Evolutionary conservation across 768 basidiomycete genomes (phyloP).

Genomic region (Suillus variegatus): DNA sequence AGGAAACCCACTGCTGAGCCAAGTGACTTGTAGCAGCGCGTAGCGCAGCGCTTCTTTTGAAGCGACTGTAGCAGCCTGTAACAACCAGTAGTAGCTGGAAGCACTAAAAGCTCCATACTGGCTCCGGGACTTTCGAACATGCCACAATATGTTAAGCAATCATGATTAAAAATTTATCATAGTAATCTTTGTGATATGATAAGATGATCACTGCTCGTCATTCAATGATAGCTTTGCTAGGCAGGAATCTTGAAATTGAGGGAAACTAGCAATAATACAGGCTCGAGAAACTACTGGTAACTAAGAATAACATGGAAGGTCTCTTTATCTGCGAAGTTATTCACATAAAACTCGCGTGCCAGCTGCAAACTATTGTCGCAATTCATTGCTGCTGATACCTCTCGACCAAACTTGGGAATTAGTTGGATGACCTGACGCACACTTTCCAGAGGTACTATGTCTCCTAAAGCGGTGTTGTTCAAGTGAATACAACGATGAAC

Average conservation of each 20-base stretch:
- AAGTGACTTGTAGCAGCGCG: too few species aligned
- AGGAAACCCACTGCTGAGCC: too few species aligned
- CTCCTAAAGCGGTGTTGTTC: neutral
- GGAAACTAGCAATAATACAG: neutral
- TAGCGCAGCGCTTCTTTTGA: too few species aligned
- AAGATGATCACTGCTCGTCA: neutral
- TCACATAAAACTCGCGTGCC: slow-evolving; percentile 3
- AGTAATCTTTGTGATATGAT: too few species aligned
- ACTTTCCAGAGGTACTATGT: slow-evolving; percentile 4
- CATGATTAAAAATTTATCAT: too few species aligned
- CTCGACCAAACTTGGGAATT: slow-evolving; percentile 1
- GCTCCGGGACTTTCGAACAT: too few species aligned
- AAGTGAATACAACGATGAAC: neutral
- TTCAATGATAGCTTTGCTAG: neutral
- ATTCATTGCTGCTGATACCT: neutral
- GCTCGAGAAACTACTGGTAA: neutral
- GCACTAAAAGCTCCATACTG: too few species aligned
- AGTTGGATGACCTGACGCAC: slow-evolving; percentile 3
- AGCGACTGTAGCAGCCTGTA: too few species aligned
- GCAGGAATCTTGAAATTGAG: neutral
- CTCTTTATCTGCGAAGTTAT: slow-evolving; percentile 9
- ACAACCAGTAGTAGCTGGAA: too few species aligned
- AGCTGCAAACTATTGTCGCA: slow-evolving; percentile 6
- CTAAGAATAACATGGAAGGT: slow-evolving; percentile 6
- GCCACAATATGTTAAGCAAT: too few species aligned